phyloP scores from a whole-genome alignment of 164 flowering plant genomes.

The Tetrastigma voinierianum region DNA sequence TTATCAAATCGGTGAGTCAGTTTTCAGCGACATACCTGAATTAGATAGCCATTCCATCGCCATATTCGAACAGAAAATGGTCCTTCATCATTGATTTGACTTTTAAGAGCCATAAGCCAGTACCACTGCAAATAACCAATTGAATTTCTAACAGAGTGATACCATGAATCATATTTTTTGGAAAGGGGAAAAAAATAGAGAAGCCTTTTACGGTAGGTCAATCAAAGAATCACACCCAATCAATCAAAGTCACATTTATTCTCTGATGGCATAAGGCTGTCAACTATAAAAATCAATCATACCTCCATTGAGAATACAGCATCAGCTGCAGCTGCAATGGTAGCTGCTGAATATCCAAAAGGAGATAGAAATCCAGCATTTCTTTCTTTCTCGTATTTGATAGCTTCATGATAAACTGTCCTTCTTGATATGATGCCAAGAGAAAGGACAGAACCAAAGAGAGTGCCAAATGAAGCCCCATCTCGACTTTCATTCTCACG shows the following conservation, averaged over 20 bases:
- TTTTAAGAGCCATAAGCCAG: conserved; percentile 60
- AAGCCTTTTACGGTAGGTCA: too few species aligned
- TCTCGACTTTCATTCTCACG: conserved; percentile 55
- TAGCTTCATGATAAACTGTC: conserved; percentile 70
- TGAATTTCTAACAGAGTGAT: not conserved
- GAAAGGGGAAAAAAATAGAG: too few species aligned
- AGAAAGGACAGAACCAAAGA: conserved; percentile 66
- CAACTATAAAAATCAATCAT: conserved; percentile 1
- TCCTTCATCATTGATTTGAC: conserved; percentile 35
- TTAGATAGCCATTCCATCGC: conserved; percentile 79
- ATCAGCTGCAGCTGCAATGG: conserved; percentile 67
- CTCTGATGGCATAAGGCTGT: conserved; percentile 1
- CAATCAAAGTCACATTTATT: not conserved
- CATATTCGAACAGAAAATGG: conserved; percentile 48
- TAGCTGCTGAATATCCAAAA: conserved; percentile 71
- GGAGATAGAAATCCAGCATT: conserved; percentile 80
- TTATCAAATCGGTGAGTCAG: not conserved
- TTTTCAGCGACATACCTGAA: conserved; percentile 53
- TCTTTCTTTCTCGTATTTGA: conserved; percentile 74
- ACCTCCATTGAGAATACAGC: conserved; percentile 82
- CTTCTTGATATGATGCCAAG: conserved; percentile 83
- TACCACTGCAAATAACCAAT: conserved; percentile 65
- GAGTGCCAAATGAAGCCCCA: conserved; percentile 73
- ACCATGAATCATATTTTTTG: too few species aligned
- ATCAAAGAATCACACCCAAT: not conserved